phyloP scores from a whole-genome alignment of 352 stramenopile genomes.

The Saprolegnia diclina region DNA sequence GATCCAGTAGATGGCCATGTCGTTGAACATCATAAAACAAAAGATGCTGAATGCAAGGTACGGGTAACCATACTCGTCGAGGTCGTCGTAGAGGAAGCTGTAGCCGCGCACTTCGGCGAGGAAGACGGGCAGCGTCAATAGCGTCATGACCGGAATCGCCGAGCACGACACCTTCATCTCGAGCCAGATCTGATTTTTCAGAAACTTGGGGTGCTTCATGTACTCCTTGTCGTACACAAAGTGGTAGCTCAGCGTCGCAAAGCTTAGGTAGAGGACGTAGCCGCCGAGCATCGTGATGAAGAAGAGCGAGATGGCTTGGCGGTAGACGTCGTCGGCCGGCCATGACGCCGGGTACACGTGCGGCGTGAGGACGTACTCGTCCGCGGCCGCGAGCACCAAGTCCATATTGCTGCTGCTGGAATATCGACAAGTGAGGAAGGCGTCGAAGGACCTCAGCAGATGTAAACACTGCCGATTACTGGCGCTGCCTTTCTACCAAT shows the following conservation, averaged over 20 bases:
- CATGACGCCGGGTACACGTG: constrained; percentile 43
- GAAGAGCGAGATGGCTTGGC: constrained; percentile 47
- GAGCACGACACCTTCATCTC: constrained; percentile 49
- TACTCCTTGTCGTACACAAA: constrained; percentile 62
- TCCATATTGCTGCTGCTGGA: constrained; percentile 40
- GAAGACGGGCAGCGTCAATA: constrained; percentile 58
- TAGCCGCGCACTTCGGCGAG: constrained; percentile 55
- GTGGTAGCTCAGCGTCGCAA: constrained; percentile 43
- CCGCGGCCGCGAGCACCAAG: constrained; percentile 45
- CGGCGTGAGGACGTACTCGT: constrained; percentile 45
- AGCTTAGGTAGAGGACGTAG: constrained; percentile 54
- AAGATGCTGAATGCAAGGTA: constrained; percentile 46
- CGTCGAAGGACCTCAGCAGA: neutral
- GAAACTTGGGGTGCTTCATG: constrained; percentile 58
- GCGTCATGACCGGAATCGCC: constrained; percentile 61
- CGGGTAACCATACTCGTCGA: constrained; percentile 38
- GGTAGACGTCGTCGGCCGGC: constrained; percentile 38
- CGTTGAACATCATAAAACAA: constrained; percentile 63
- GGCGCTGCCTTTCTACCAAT: neutral
- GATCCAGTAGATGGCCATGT: constrained; percentile 81
- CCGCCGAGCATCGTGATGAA: constrained; percentile 46
- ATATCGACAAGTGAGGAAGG: neutral
- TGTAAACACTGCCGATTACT: neutral
- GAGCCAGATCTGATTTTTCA: constrained; percentile 49
- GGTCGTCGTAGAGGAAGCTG: constrained; percentile 43